phyloP scores from a whole-genome alignment of 345 rosid genomes.

The Citrus australasica region DNA sequence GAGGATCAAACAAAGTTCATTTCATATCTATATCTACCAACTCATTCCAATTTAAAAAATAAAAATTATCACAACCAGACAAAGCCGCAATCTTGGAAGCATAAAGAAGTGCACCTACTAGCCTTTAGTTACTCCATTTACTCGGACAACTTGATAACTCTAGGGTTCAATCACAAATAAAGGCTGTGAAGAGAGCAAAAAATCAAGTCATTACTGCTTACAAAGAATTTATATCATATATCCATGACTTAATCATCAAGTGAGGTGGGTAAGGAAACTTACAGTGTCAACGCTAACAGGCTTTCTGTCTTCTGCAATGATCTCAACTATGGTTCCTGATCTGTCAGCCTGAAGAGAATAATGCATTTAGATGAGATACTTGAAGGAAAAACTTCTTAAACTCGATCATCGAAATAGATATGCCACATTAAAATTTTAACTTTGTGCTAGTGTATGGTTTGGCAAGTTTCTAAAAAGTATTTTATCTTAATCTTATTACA shows the following conservation, averaged over 20 bases:
- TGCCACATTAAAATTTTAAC: neutral
- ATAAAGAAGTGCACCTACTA: conserved; percentile 17
- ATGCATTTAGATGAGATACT: neutral
- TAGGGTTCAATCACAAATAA: conserved; percentile 71
- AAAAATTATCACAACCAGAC: conserved; percentile 12
- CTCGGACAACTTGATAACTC: conserved; percentile 9
- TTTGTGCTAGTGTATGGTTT: neutral
- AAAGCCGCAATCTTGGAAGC: conserved; percentile 29
- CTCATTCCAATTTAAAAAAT: conserved; percentile 6
- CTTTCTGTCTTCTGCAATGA: conserved; percentile 75
- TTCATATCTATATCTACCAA: conserved; percentile 14
- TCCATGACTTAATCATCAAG: neutral
- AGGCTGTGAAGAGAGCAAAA: conserved; percentile 45
- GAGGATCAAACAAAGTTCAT: neutral
- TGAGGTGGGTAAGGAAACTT: conserved; percentile 20
- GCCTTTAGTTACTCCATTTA: conserved; percentile 1
- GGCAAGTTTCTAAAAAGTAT: neutral
- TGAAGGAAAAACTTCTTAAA: neutral
- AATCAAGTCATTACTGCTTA: neutral
- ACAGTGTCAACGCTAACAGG: conserved; percentile 67
- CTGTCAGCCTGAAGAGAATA: conserved; percentile 56
- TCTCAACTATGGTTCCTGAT: conserved; percentile 72
- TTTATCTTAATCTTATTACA: neutral
- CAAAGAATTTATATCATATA: neutral
- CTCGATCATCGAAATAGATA: neutral